Evolutionary conservation across 352 stramenopile genomes (phyloP).

Genomic region (Phytopythium mirpurense): DNA sequence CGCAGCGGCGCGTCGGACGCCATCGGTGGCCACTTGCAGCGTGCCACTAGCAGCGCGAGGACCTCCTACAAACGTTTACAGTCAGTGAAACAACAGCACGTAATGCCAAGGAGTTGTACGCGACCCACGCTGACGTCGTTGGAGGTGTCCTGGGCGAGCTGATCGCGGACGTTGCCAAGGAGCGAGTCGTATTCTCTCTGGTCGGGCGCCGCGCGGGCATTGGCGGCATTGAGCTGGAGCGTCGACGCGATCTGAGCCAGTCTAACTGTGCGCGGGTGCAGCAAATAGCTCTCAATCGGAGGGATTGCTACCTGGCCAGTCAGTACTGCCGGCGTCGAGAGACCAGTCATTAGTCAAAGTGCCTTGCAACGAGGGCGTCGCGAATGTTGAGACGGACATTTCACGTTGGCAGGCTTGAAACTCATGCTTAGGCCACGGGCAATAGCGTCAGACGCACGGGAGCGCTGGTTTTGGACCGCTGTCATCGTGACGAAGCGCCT

Average conservation of each 20-base stretch:
- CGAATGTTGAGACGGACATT: conserved; percentile 17
- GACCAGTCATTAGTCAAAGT: background rate
- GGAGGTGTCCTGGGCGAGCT: conserved; percentile 15
- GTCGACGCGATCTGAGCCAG: conserved; percentile 28
- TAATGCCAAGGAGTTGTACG: background rate
- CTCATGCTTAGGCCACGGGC: conserved; percentile 23
- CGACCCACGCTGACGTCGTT: conserved; percentile 21
- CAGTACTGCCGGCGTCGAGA: conserved; percentile 17
- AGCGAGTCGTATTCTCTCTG: conserved; percentile 22
- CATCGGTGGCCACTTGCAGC: conserved; percentile 25
- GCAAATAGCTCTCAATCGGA: conserved; percentile 30
- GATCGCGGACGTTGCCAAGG: conserved; percentile 15
- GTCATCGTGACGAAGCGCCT: conserved; percentile 26
- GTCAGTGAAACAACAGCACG: background rate
- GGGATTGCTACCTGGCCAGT: conserved; percentile 16
- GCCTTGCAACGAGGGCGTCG: background rate
- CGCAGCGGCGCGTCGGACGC: conserved; percentile 12
- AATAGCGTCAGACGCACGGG: conserved; percentile 22
- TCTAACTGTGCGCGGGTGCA: conserved; percentile 32
- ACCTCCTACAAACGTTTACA: conserved; percentile 21
- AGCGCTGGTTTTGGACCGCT: conserved; percentile 13
- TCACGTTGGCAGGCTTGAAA: conserved; percentile 25
- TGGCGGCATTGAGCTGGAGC: conserved; percentile 35
- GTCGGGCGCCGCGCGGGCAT: conserved; percentile 18
- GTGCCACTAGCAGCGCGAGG: conserved; percentile 26